Evolutionary conservation across 73 alveolate species (phyloP).

Genomic region (Blepharisma japonicum): DNA sequence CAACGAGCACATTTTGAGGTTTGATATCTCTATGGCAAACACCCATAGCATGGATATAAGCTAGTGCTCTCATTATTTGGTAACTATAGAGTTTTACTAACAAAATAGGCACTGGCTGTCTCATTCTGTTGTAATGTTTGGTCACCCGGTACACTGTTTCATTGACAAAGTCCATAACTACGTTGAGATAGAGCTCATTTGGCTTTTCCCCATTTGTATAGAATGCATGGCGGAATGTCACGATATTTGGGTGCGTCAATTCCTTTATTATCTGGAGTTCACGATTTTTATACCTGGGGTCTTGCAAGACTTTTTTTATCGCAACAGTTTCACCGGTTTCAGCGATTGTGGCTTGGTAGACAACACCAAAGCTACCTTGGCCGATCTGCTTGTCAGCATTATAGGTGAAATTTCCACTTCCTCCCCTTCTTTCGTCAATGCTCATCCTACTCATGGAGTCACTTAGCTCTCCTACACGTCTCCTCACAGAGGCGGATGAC

Average conservation of each 20-base stretch:
- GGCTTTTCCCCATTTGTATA: conserved; percentile 87
- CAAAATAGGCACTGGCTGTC: conserved; percentile 83
- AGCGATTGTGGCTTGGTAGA: conserved; percentile 75
- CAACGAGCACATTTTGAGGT: conserved; percentile 79
- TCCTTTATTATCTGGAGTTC: conserved; percentile 92
- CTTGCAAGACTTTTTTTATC: conserved; percentile 89
- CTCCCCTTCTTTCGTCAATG: neutral
- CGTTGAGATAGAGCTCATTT: conserved; percentile 67
- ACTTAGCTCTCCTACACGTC: conserved; percentile 18
- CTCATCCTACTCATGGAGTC: neutral
- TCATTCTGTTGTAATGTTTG: conserved; percentile 81
- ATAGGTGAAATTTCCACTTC: conserved; percentile 49
- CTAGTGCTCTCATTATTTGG: conserved; percentile 63
- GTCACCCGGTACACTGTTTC: conserved; percentile 73
- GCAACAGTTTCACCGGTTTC: conserved; percentile 93
- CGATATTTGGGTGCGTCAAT: conserved; percentile 84
- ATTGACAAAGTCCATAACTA: conserved; percentile 80
- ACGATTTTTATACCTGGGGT: conserved; percentile 87
- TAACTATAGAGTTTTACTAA: conserved; percentile 88
- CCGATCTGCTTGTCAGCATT: conserved; percentile 86
- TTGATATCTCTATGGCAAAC: conserved; percentile 86
- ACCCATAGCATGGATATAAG: conserved; percentile 82
- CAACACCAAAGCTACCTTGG: conserved; percentile 86
- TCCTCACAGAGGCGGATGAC: neutral
- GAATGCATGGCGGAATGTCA: conserved; percentile 79